Conservation (phyloP, 2,329 filamentous ascomycete species). For the Aspergillus texensis region DNA sequence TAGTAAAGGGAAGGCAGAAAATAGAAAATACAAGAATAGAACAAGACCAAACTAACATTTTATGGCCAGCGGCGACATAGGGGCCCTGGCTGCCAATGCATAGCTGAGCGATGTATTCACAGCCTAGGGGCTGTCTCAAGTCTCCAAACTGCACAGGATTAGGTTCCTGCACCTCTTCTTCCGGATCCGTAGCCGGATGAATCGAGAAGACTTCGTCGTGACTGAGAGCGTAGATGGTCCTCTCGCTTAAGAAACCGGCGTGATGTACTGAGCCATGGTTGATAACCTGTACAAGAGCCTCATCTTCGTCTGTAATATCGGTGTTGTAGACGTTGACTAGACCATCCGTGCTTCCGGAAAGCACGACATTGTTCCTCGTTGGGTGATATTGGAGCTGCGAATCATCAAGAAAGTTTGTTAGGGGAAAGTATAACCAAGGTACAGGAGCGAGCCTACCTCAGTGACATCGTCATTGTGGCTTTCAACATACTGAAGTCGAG, state of each 20-base stretch:
- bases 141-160: slow-evolving; percentile 57
- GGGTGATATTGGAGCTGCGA: slow-evolving; percentile 55
- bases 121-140: slow-evolving; percentile 55
- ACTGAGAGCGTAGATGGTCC: slow-evolving; percentile 60
- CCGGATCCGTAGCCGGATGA: slow-evolving; percentile 55
- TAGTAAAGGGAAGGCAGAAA: neutral
- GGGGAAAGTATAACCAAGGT: slow-evolving; percentile 21
- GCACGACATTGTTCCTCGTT: slow-evolving; percentile 53
- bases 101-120: slow-evolving; percentile 63
- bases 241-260: slow-evolving; percentile 59
- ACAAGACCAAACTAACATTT: slow-evolving; percentile 43
- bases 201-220: slow-evolving; percentile 65
- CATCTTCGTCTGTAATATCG: slow-evolving; percentile 60
- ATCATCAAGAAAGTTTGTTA: neutral
- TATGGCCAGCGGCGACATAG: slow-evolving; percentile 53
- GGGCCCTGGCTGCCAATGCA: slow-evolving; percentile 46
- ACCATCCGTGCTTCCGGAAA: slow-evolving; percentile 65
- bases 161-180: slow-evolving; percentile 50
- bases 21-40: neutral
- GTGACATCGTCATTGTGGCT: slow-evolving; percentile 63
- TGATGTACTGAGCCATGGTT: slow-evolving; percentile 66
- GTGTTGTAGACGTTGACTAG: slow-evolving; percentile 65
- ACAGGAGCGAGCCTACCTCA: slow-evolving; percentile 42
- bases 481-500: slow-evolving; percentile 46
- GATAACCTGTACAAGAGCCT: slow-evolving; percentile 63